These are phyloP conservation scores for Collybiopsis luxurians DNA, from an alignment of 768 basidiomycete genomes.

Conservation along the genomic window DNA sequence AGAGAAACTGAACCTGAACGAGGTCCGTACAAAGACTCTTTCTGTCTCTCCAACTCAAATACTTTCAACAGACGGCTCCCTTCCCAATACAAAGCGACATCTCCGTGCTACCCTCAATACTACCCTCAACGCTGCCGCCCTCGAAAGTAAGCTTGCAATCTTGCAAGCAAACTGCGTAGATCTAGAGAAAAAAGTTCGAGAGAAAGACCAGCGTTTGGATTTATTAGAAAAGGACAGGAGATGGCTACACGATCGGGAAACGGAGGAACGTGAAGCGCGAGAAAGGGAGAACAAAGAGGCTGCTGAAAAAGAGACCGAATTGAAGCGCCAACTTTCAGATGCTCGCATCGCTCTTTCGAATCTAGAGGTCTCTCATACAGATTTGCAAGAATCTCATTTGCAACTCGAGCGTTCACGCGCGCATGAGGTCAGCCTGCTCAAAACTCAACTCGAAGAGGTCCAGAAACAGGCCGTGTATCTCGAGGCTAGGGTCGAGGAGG, in stretches of 20 bases:
- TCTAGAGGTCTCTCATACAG: neutral
- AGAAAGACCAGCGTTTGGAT: slow-evolving; percentile 1
- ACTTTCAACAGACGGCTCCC: neutral
- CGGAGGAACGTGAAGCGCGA: slow-evolving; percentile 1
- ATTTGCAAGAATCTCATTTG: neutral
- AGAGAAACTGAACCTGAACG: slow-evolving; percentile 12
- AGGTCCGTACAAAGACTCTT: neutral
- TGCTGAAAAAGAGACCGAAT: neutral
- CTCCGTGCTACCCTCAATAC: slow-evolving; percentile 5
- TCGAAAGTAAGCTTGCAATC: slow-evolving; percentile 6
- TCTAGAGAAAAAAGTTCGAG: slow-evolving; percentile 2
- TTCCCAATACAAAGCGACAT: slow-evolving; percentile 7
- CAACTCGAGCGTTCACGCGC: neutral
- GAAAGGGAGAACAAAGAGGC: neutral
- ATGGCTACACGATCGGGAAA: slow-evolving; percentile 3
- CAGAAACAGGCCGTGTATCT: slow-evolving; percentile 1
- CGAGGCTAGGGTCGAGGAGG: neutral
- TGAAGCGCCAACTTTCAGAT: neutral
- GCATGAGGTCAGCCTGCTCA: neutral
- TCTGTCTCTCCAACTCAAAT: neutral
- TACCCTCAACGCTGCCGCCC: neutral
- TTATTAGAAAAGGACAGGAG: slow-evolving; percentile 5
- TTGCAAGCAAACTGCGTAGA: slow-evolving; percentile 1
- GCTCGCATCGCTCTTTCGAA: neutral
- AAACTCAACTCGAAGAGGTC: neutral